phyloP scores from a whole-genome alignment of 257 asterid species.

The Salvia rosmarinus region DNA sequence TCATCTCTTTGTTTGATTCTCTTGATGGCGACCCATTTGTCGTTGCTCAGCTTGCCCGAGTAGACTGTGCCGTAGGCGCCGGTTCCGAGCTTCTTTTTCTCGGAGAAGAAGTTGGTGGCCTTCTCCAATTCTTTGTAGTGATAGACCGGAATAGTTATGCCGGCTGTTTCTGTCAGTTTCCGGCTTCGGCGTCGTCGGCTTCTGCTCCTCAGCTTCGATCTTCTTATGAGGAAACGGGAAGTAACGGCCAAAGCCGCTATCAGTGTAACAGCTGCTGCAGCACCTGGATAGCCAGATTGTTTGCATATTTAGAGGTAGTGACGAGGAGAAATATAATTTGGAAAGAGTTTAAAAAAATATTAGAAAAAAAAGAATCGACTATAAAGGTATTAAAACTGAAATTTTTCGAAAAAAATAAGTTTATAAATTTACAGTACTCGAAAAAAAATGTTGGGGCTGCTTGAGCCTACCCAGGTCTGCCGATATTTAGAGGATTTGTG shows the following conservation, averaged over 20 bases:
- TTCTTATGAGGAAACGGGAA: not conserved
- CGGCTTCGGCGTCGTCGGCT: not conserved
- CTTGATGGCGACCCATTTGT: constrained; percentile 17
- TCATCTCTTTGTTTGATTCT: not conserved
- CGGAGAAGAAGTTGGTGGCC: constrained; percentile 25
- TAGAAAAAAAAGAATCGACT: too few species aligned
- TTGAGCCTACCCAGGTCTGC: too few species aligned
- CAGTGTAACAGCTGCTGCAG: not conserved
- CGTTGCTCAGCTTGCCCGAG: constrained; percentile 18
- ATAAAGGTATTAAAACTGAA: too few species aligned
- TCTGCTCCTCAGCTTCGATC: not conserved
- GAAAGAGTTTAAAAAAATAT: too few species aligned
- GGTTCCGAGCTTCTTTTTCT: constrained; percentile 17
- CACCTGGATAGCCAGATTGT: not conserved
- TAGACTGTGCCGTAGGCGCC: constrained; percentile 29
- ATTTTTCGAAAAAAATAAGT: too few species aligned
- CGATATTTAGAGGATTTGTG: too few species aligned
- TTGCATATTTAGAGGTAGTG: not conserved
- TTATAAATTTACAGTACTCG: too few species aligned
- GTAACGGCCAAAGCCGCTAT: not conserved
- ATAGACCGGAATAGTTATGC: constrained; percentile 4
- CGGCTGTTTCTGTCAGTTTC: not conserved
- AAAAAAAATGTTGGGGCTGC: too few species aligned
- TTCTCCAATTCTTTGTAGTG: constrained; percentile 6
- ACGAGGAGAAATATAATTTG: too few species aligned